phyloP scores from a whole-genome alignment of 139 green algal species.

The Edaphochlamys debaryana region DNA sequence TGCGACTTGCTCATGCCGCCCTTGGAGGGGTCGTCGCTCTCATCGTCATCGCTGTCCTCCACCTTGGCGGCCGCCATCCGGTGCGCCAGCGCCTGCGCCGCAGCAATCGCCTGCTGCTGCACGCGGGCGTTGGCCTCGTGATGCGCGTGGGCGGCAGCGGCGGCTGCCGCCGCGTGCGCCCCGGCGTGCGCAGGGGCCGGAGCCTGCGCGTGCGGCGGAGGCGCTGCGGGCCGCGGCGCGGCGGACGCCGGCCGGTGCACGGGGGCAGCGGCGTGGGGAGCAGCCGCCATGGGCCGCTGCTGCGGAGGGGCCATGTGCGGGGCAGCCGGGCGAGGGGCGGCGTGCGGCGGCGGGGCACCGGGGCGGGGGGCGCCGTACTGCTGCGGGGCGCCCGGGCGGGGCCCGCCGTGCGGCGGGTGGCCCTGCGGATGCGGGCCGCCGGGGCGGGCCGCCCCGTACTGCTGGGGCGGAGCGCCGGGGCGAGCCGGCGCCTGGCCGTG shows the following conservation, averaged over 20 bases:
- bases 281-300: neutral
- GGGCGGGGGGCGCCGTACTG: neutral
- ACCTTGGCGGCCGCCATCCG: neutral
- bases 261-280: neutral
- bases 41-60: conserved; percentile 1
- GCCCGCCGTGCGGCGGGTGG: neutral
- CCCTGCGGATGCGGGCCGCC: too few species aligned
- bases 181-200: neutral
- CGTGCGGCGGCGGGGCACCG: neutral
- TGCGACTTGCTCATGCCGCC: conserved; percentile 35
- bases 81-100: neutral
- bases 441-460: neutral
- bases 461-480: neutral
- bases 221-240: neutral
- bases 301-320: neutral
- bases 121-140: neutral
- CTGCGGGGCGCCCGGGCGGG: too few species aligned
- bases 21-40: neutral
- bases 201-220: neutral
- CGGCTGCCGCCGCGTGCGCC: neutral
- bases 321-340: neutral
- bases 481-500: too few species aligned
- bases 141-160: conserved; percentile 2
- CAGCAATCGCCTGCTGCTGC: neutral
- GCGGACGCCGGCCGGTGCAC: neutral